Evolutionary conservation across 2,329 filamentous ascomycete species (phyloP).

Genomic region (Cladosporium sp.): DNA sequence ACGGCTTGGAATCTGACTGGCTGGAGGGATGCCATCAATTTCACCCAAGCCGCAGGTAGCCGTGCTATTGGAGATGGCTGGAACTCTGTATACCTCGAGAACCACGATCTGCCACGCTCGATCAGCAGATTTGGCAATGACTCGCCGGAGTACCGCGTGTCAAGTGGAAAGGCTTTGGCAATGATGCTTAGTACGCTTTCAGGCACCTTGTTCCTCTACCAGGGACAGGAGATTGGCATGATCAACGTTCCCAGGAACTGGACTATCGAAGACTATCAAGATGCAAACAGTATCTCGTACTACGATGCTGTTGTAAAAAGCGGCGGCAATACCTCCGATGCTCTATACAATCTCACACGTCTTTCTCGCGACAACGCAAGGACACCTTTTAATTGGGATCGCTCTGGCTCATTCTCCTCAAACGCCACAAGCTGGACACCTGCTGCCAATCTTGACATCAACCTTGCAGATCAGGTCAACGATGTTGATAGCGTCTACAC

Average conservation of each 20-base stretch:
- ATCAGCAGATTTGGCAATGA: constrained; percentile 51
- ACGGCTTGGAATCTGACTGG: constrained; percentile 15
- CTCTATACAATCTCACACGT: constrained; percentile 47
- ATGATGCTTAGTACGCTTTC: constrained; percentile 54
- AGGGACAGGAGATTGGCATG: constrained; percentile 69
- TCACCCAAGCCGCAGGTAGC: constrained; percentile 46
- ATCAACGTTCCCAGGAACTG: constrained; percentile 60
- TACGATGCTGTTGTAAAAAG: constrained; percentile 36
- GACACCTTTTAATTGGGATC: constrained; percentile 67
- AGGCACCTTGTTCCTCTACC: constrained; percentile 63
- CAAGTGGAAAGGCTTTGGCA: constrained; percentile 58
- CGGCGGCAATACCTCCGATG: constrained; percentile 29
- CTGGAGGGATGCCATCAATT: constrained; percentile 24
- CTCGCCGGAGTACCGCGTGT: constrained; percentile 45
- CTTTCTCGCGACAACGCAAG: constrained; percentile 66
- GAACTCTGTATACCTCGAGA: constrained; percentile 63
- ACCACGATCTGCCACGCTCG: constrained; percentile 60
- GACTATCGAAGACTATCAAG: constrained; percentile 59
- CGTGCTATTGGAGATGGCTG: constrained; percentile 51
- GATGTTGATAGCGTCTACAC: constrained; percentile 53
- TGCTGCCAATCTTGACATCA: constrained; percentile 57
- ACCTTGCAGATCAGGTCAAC: constrained; percentile 53
- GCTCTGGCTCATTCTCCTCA: constrained; percentile 62
- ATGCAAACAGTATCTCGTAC: constrained; percentile 52
- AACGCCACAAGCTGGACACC: constrained; percentile 65